These are phyloP conservation scores for Clonostachys byssicola DNA, from an alignment of 2,329 filamentous ascomycete species.

Conservation along the genomic window DNA sequence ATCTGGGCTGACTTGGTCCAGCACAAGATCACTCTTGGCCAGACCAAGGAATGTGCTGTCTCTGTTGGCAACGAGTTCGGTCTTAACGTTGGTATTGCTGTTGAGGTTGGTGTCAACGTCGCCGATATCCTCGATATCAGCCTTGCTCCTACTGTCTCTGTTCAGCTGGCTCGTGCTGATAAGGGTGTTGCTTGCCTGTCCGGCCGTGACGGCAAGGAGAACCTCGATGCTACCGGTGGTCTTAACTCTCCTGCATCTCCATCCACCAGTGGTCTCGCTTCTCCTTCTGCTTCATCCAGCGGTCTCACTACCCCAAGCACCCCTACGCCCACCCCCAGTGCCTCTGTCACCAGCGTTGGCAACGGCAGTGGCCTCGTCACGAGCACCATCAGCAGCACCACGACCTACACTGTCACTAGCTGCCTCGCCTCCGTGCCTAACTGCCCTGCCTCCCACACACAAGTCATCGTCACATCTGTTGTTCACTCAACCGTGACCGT, in stretches of 20 bases:
- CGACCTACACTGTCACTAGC: slow-evolving; percentile 22
- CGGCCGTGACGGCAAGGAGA: slow-evolving; percentile 6
- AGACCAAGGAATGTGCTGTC: slow-evolving; percentile 27
- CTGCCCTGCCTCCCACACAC: slow-evolving; percentile 33
- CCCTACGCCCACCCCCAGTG: slow-evolving; percentile 1
- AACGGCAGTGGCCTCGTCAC: slow-evolving; percentile 5
- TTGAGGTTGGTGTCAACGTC: slow-evolving; percentile 12
- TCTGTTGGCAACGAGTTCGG: slow-evolving; percentile 11
- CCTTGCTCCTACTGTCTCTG: slow-evolving; percentile 32
- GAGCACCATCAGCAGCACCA: slow-evolving; percentile 14
- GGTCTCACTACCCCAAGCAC: not conserved
- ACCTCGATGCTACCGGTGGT: slow-evolving; percentile 1
- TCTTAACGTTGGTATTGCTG: slow-evolving; percentile 13
- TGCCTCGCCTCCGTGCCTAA: slow-evolving; percentile 29
- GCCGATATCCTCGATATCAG: slow-evolving; percentile 26
- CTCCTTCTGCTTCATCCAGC: not conserved
- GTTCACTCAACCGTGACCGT: slow-evolving; percentile 11
- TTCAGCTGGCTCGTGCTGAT: slow-evolving; percentile 21
- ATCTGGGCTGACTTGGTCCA: slow-evolving; percentile 51
- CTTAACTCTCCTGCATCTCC: not conserved
- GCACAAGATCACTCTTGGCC: slow-evolving; percentile 37
- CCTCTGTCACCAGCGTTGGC: slow-evolving; percentile 6
- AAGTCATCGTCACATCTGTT: slow-evolving; percentile 20
- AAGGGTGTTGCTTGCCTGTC: slow-evolving; percentile 10
- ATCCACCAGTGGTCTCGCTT: not conserved